phyloP scores from a whole-genome alignment of 2,329 filamentous ascomycete genomes.

The Neoscytalidium dimidiatum region DNA sequence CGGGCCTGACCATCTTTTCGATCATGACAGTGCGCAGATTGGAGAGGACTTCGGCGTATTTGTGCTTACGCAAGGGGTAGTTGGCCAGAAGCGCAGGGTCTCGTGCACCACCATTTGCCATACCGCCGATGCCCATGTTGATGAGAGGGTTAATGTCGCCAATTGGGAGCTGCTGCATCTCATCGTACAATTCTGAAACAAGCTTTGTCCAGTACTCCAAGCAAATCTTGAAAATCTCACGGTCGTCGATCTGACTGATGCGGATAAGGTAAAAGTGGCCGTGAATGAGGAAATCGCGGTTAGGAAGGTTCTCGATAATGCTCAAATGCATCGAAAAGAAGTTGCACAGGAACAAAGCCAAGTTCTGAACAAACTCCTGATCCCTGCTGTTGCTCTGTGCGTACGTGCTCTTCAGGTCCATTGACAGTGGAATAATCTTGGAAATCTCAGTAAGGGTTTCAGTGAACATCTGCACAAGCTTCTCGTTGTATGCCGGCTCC shows the following conservation, averaged over 20 bases:
- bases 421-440: conserved; percentile 84
- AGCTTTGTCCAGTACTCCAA: conserved; percentile 99
- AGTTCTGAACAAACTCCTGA: conserved; percentile 96
- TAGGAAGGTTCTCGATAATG: conserved; percentile 92
- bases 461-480: conserved; percentile 97
- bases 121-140: conserved; percentile 67
- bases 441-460: conserved; percentile 92
- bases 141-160: conserved; percentile 90
- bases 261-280: conserved; percentile 98
- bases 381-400: conserved; percentile 87
- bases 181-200: conserved; percentile 96
- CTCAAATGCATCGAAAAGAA: conserved; percentile 92
- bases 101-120: conserved; percentile 78
- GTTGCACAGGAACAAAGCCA: conserved; percentile 93
- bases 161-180: conserved; percentile 96
- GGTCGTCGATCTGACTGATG: conserved; percentile 97
- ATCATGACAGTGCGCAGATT: conserved; percentile 98
- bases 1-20: conserved; percentile 98
- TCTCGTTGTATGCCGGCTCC: conserved; percentile 85
- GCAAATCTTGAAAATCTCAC: conserved; percentile 99
- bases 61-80: conserved; percentile 95
- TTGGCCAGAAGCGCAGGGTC: conserved; percentile 83
- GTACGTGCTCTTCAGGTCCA: conserved; percentile 91
- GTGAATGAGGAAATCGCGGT: conserved; percentile 90
- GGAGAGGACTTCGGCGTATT: conserved; percentile 90